Evolutionary conservation across 129 eudicot species (phyloP), one percentile per base, ranked within the genome.

Genomic region (Flaveria sonorensis): DNA sequence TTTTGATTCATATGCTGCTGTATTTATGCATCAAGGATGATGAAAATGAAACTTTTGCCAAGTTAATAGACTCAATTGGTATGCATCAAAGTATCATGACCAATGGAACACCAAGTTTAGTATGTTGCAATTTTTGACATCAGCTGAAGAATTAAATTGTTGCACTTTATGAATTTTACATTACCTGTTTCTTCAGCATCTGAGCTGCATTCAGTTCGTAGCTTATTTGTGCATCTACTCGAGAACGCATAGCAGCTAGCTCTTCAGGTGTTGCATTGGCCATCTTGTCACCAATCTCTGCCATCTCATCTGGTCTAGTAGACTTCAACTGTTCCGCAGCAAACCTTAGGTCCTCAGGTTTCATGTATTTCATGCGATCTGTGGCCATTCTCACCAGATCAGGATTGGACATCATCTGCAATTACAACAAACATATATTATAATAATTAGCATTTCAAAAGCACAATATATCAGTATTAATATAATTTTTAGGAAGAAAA

Each of bases 371-470:
- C 99, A 94, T 94, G 82, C 94, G 72, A 63, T 95, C 99, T 19
- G 99, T 70, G 13, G 99, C 97, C 99, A 95, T 95, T 80, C 83
- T 89, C 82, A 95, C 64, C 81, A 95, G 78, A 12, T 95, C 99
- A 0, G 99, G 99, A 88, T 95, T 91, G 11, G 99, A 95, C 97
- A 91, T 87, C 99, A 95, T 91, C 99, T 95, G 86, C 81, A 90
- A 53, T 21, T 10, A 64, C 76, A 79, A 9, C 15, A 50, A 6
- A 63, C 3, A 70, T 23, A 40, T 48, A 46, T 7, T 30, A 75
- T 26, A 74, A 55, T 39, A 68, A 23, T 23, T 21, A 36, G 28
- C 32, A 52, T 46, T 71, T 57, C 3, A 24, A 45, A 23, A 62
- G 46, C 71, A 62, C 47, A 10, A 61, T 20, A 62, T 28, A 57